Conservation (phyloP, 129 eudicot genomes). For the Deinandra increscens region DNA sequence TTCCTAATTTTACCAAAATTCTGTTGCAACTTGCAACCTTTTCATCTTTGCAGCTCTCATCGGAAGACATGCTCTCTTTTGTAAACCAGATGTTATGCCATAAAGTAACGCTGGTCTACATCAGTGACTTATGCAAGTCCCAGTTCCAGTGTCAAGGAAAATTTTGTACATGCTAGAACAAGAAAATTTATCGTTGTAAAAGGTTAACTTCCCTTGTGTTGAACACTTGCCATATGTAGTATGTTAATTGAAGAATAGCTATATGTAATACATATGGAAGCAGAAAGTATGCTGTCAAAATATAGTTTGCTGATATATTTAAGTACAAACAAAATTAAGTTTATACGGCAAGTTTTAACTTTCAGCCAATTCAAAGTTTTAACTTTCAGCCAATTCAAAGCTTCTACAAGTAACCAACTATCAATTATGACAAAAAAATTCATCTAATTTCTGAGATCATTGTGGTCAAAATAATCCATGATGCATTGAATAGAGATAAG, state of each 20-base stretch:
- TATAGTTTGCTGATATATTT: conserved; percentile 4
- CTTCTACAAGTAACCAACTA: background rate
- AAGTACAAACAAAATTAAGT: conserved; percentile 8
- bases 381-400: conserved; percentile 12
- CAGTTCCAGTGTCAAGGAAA: background rate
- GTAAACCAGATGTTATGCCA: background rate
- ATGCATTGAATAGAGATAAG: background rate
- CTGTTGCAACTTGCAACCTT: conserved; percentile 14
- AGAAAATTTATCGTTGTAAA: background rate
- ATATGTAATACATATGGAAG: background rate
- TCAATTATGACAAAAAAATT: conserved; percentile 4
- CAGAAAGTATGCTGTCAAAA: background rate
- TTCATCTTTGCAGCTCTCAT: conserved; percentile 8
- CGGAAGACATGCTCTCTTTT: background rate
- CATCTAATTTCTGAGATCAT: conserved; percentile 4
- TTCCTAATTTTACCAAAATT: background rate
- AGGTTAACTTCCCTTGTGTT: conserved; percentile 6
- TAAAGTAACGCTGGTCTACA: background rate
- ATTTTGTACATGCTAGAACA: conserved; percentile 4
- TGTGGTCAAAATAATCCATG: background rate
- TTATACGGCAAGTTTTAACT: background rate
- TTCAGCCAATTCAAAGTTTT: conserved; percentile 11
- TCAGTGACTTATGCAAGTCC: background rate
- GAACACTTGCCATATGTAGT: conserved; percentile 10
- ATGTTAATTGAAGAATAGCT: background rate